A percentile compares a stretch with the other conserved stretches of the same genome.
Conservation (phyloP, 192 early-diverging fungal species). For the Coemansia sp. region DNA sequence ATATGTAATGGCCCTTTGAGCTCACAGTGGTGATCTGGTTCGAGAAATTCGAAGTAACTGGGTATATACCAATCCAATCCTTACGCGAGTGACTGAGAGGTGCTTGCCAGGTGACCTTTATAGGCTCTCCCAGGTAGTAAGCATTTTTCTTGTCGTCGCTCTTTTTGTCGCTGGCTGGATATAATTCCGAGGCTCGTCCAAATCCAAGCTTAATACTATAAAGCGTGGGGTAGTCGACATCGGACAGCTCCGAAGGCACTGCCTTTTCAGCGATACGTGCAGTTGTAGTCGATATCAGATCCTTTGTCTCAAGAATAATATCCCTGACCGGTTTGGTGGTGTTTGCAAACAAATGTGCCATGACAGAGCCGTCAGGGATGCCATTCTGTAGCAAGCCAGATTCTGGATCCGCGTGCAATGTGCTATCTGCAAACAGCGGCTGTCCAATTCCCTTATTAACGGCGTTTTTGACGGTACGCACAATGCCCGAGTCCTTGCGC, state of each 20-base stretch:
- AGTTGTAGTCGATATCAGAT: conserved; percentile 46
- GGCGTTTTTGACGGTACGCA: conserved; percentile 56
- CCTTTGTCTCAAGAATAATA: conserved; percentile 60
- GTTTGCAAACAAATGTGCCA: conserved; percentile 57
- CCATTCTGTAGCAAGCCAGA: not conserved
- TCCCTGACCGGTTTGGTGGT: conserved; percentile 63
- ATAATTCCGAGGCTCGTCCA: conserved; percentile 22
- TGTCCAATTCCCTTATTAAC: conserved; percentile 53
- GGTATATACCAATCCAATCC: conserved; percentile 96
- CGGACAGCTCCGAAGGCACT: conserved; percentile 41
- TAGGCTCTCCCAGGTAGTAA: conserved; percentile 75
- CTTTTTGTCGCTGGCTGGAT: not conserved
- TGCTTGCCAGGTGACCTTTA: conserved; percentile 74
- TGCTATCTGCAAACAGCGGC: conserved; percentile 29
- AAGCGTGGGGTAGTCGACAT: conserved; percentile 19
- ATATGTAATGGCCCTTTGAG: conserved; percentile 72
- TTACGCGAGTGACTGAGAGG: conserved; percentile 66
- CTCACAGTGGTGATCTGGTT: conserved; percentile 72
- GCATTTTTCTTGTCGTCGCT: conserved; percentile 12
- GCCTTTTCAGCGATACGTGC: conserved; percentile 48
- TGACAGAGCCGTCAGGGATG: conserved; percentile 1
- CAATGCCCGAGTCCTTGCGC: conserved; percentile 78
- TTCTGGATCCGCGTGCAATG: not conserved
- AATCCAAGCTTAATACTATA: conserved; percentile 35
- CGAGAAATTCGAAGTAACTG: conserved; percentile 72